These are phyloP conservation scores for Neonothopanus nambi DNA, from an alignment of 1,284 basidiomycete genomes.

Conservation along the genomic window DNA sequence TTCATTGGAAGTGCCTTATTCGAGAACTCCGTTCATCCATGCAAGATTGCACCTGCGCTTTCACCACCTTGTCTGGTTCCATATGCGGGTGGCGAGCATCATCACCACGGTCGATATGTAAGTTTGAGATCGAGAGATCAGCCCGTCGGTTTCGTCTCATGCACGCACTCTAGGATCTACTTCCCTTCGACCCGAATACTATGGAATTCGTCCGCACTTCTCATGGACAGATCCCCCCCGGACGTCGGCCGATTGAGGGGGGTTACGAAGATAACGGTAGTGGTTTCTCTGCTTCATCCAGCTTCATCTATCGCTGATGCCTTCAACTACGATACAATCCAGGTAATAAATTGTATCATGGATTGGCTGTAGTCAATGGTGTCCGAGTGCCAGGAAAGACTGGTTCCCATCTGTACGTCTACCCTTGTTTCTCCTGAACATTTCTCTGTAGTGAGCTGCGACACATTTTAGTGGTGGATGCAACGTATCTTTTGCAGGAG, in stretches of 20 bases:
- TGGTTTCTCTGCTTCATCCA: not conserved
- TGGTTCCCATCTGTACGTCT: slow-evolving; percentile 63
- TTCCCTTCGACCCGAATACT: slow-evolving; percentile 60
- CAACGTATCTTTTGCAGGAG: slow-evolving; percentile 35
- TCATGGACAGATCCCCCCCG: slow-evolving; percentile 57
- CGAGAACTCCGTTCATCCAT: slow-evolving; percentile 68
- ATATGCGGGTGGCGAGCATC: slow-evolving; percentile 61
- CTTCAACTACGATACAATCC: slow-evolving; percentile 19
- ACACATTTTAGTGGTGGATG: slow-evolving; percentile 16
- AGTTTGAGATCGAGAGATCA: not conserved
- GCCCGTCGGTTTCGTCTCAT: not conserved
- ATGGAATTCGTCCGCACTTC: slow-evolving; percentile 74
- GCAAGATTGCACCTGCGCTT: slow-evolving; percentile 71
- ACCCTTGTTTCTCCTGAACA: not conserved
- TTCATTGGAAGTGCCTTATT: slow-evolving; percentile 74
- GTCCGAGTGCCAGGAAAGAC: slow-evolving; percentile 71
- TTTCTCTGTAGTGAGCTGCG: not conserved
- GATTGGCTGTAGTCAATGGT: slow-evolving; percentile 45
- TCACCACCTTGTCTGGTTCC: slow-evolving; percentile 54
- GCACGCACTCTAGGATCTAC: slow-evolving; percentile 57
- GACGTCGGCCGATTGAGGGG: slow-evolving; percentile 52
- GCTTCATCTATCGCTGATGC: not conserved
- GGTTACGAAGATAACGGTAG: slow-evolving; percentile 44
- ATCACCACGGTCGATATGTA: slow-evolving; percentile 57
- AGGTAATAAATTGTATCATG: slow-evolving; percentile 52